Conservation (phyloP, 345 rosid genomes). For the Heritiera fomes region DNA sequence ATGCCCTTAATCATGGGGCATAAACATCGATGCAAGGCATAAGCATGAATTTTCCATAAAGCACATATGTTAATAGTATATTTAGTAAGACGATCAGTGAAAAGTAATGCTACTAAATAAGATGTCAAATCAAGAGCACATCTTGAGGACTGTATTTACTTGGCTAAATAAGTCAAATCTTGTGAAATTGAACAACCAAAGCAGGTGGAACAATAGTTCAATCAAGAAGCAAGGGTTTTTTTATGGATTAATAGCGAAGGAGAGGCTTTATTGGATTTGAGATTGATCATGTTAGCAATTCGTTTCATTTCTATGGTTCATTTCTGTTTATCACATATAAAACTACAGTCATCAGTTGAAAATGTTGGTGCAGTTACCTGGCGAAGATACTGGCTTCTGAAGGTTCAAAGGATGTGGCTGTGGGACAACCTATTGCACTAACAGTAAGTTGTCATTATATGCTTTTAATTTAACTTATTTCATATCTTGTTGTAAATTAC, state of each 20-base stretch:
- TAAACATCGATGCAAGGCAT: not conserved
- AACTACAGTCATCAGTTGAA: slow-evolving; percentile 14
- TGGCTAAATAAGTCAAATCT: not conserved
- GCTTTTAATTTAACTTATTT: not conserved
- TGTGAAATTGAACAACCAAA: not conserved
- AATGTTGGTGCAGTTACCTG: slow-evolving; percentile 48
- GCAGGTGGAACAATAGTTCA: not conserved
- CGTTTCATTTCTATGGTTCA: not conserved
- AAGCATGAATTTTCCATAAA: not conserved
- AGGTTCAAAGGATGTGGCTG: slow-evolving; percentile 69
- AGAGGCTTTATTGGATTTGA: not conserved
- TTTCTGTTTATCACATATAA: not conserved
- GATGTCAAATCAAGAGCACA: not conserved
- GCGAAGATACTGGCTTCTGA: slow-evolving; percentile 70
- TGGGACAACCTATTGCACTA: slow-evolving; percentile 66
- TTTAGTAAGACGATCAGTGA: not conserved
- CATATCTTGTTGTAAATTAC: not conserved
- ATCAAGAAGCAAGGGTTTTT: not conserved
- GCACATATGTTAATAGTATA: not conserved
- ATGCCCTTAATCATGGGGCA: not conserved
- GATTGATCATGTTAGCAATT: not conserved
- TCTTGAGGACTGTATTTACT: not conserved
- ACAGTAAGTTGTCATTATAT: slow-evolving; percentile 46
- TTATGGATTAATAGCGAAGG: not conserved
- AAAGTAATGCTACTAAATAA: not conserved